Evolutionary conservation across 1,139 yeast genomes (phyloP).

Genomic region (Sugiyamaella sp.): DNA sequence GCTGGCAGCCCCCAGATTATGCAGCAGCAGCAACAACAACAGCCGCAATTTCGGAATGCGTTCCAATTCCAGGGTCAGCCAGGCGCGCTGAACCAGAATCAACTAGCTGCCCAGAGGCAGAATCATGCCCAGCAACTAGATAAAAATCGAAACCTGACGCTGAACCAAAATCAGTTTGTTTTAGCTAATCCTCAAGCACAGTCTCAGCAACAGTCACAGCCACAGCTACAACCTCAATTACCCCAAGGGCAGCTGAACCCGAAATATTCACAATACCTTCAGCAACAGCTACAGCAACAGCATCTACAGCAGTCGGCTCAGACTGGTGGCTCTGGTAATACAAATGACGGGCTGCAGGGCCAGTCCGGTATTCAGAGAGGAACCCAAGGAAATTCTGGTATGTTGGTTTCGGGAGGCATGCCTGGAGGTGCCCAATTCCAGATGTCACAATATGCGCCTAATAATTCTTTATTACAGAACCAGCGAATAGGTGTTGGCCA

Average conservation of each 20-base stretch:
- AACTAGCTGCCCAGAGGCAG: conserved; percentile 9
- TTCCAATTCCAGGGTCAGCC: conserved; percentile 13
- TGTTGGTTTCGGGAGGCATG: background rate
- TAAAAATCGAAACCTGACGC: conserved; percentile 2
- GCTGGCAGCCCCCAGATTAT: conserved; percentile 23
- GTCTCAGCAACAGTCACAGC: conserved; percentile 9
- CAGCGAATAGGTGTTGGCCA: background rate
- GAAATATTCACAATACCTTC: conserved; percentile 16
- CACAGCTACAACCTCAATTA: background rate
- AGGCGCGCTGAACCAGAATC: conserved; percentile 2
- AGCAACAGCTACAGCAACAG: conserved; percentile 21
- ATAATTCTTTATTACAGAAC: background rate
- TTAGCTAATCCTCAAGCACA: conserved; percentile 1
- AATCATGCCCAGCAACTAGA: background rate
- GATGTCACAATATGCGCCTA: background rate
- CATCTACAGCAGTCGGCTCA: conserved; percentile 3
- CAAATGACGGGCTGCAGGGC: background rate
- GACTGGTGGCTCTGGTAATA: background rate
- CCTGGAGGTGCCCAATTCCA: conserved; percentile 2
- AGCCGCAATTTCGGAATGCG: conserved; percentile 10
- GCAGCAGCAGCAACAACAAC: conserved; percentile 27
- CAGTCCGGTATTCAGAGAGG: background rate
- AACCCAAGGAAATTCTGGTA: background rate
- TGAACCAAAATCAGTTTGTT: conserved; percentile 6
- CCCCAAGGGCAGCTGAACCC: conserved; percentile 7